Percentiles rank a stretch among this genome's conserved stretches.
Conservation (phyloP, 352 stramenopile species). For the Phytophthora tentaculata region DNA sequence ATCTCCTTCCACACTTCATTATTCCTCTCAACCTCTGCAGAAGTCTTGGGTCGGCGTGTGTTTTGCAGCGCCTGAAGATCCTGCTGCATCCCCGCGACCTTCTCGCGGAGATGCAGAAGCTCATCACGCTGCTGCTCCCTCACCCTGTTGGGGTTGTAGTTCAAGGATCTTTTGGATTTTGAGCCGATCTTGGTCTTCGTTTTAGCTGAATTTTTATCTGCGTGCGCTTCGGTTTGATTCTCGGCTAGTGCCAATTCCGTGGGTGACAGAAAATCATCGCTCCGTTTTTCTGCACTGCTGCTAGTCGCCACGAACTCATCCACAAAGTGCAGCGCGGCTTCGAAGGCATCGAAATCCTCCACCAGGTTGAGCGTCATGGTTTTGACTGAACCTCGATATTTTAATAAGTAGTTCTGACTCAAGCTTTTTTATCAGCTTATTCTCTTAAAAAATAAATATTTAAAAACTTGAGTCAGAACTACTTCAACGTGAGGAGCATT, state of each 20-base stretch:
- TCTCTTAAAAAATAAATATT: too few species aligned
- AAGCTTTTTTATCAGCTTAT: too few species aligned
- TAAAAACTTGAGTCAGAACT: too few species aligned
- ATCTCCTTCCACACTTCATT: slow-evolving; percentile 48
- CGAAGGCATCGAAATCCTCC: slow-evolving; percentile 36
- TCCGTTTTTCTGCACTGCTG: background rate
- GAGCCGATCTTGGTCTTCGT: slow-evolving; percentile 12
- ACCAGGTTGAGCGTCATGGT: slow-evolving; percentile 33
- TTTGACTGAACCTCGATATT: too few species aligned
- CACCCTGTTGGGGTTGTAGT: slow-evolving; percentile 46
- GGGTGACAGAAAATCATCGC: slow-evolving; percentile 16
- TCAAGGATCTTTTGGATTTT: slow-evolving; percentile 28
- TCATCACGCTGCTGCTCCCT: slow-evolving; percentile 48
- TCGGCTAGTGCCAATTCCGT: slow-evolving; percentile 20
- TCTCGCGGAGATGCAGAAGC: slow-evolving; percentile 50
- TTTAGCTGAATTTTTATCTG: slow-evolving; percentile 7
- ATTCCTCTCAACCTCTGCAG: background rate
- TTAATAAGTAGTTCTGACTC: too few species aligned
- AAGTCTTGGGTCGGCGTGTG: slow-evolving; percentile 2
- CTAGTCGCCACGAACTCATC: slow-evolving; percentile 26
- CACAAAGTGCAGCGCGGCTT: slow-evolving; percentile 42
- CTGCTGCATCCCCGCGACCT: slow-evolving; percentile 48
- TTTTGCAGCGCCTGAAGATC: slow-evolving; percentile 39
- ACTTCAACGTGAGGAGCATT: too few species aligned
- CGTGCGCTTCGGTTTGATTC: background rate